Evolutionary conservation across 139 green algal genomes (phyloP).

Genomic region (Choricystis sp.): DNA sequence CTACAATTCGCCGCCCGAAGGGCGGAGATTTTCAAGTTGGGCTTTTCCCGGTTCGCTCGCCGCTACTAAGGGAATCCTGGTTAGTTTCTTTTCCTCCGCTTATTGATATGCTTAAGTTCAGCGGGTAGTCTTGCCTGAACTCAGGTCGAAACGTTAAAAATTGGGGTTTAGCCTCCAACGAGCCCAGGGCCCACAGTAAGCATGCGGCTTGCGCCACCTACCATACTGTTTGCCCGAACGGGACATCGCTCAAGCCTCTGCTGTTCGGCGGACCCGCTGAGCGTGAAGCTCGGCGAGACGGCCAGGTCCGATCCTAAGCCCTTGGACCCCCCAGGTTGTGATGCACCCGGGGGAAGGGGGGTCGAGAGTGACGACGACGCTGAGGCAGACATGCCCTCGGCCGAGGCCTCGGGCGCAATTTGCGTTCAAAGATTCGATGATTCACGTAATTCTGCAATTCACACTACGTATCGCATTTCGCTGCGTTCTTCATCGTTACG

Average conservation of each 20-base stretch:
- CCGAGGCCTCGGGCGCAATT: slow-evolving; percentile 66
- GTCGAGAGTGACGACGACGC: slow-evolving; percentile 46
- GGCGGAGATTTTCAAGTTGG: slow-evolving; percentile 70
- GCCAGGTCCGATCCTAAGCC: slow-evolving; percentile 30
- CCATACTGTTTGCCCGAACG: slow-evolving; percentile 10
- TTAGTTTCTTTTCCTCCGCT: slow-evolving; percentile 83
- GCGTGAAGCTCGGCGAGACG: slow-evolving; percentile 11
- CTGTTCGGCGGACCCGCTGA: slow-evolving; percentile 28
- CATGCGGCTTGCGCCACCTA: slow-evolving; percentile 14
- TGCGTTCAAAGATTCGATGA: slow-evolving; percentile 89
- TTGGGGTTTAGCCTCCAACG: slow-evolving; percentile 9
- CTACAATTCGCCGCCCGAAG: slow-evolving; percentile 64
- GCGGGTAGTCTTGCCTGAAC: slow-evolving; percentile 77
- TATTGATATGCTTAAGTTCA: slow-evolving; percentile 92
- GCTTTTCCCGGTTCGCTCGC: slow-evolving; percentile 63
- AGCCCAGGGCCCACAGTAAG: slow-evolving; percentile 8
- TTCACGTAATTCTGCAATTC: slow-evolving; percentile 85
- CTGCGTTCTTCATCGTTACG: slow-evolving; percentile 86
- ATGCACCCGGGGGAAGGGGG: slow-evolving; percentile 5
- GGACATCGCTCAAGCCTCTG: slow-evolving; percentile 28
- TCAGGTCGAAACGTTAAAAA: slow-evolving; percentile 48
- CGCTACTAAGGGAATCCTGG: slow-evolving; percentile 69
- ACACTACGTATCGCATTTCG: slow-evolving; percentile 90
- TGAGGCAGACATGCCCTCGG: slow-evolving; percentile 73
- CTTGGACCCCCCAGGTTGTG: too few relatives aligned